Conservation (phyloP, 768 basidiomycete genomes). For the Boletus sp. region DNA sequence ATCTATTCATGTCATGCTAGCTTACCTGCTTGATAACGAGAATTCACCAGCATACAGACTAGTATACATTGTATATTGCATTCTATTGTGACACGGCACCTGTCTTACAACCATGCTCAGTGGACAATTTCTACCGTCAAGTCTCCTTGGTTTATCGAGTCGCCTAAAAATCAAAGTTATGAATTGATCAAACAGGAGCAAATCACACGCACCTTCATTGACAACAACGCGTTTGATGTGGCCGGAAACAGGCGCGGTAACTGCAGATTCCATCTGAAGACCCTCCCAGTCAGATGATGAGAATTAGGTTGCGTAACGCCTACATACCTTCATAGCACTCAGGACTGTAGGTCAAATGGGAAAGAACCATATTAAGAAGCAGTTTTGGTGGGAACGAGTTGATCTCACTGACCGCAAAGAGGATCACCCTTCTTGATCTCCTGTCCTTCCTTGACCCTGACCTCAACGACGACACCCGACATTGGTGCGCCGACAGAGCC, state of each 20-base stretch:
- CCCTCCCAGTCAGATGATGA: slow-evolving; percentile 16
- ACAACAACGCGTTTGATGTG: slow-evolving; percentile 93
- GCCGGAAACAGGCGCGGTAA: slow-evolving; percentile 95
- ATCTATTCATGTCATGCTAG: background rate
- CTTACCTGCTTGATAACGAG: background rate
- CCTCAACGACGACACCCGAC: slow-evolving; percentile 98
- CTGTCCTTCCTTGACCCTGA: slow-evolving; percentile 95
- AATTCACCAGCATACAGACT: slow-evolving; percentile 11
- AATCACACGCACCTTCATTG: slow-evolving; percentile 61
- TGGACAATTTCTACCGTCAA: slow-evolving; percentile 86
- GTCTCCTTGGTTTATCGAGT: slow-evolving; percentile 94
- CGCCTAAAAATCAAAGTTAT: slow-evolving; percentile 48
- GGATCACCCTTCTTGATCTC: slow-evolving; percentile 99
- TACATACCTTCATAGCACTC: slow-evolving; percentile 92
- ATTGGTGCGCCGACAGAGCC: slow-evolving; percentile 97
- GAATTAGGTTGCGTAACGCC: background rate
- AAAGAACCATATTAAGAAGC: slow-evolving; percentile 15
- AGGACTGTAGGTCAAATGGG: slow-evolving; percentile 52
- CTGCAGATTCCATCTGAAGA: slow-evolving; percentile 92
- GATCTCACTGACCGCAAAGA: slow-evolving; percentile 66
- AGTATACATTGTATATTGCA: slow-evolving; percentile 18
- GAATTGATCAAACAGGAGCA: background rate
- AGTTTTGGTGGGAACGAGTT: slow-evolving; percentile 17
- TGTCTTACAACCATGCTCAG: slow-evolving; percentile 30
- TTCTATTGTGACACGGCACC: slow-evolving; percentile 17